phyloP scores from a whole-genome alignment of 441 rosid genomes.

The Codiaeum variegatum region DNA sequence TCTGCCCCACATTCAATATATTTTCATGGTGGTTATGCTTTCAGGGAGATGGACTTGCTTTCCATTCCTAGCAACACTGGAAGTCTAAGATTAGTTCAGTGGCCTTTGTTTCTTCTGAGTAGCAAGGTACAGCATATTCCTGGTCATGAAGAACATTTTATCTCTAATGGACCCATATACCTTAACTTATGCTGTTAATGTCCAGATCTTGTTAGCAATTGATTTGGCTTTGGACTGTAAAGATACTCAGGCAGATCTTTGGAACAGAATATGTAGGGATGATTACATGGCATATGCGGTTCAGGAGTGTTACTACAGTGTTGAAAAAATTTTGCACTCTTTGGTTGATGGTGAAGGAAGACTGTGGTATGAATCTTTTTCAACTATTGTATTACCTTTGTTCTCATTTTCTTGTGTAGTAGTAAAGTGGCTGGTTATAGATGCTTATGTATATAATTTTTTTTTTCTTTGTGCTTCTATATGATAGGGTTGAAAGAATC shows the following conservation, averaged over 20 bases:
- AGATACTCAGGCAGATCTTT: slow-evolving; percentile 77
- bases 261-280: slow-evolving; percentile 81
- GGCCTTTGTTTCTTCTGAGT: slow-evolving; percentile 99
- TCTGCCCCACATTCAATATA: slow-evolving; percentile 2
- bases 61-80: slow-evolving; percentile 92
- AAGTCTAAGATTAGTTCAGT: slow-evolving; percentile 87
- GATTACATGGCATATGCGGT: slow-evolving; percentile 99
- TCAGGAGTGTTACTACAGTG: slow-evolving; percentile 87
- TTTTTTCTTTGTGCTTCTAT: slow-evolving; percentile 16
- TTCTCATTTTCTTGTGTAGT: slow-evolving; percentile 1
- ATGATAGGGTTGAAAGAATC: slow-evolving; percentile 89
- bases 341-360: slow-evolving; percentile 92
- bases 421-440: background rate
- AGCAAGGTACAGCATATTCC: slow-evolving; percentile 67
- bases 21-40: slow-evolving; percentile 22
- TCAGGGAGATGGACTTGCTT: slow-evolving; percentile 98
- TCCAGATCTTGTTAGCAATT: slow-evolving; percentile 87
- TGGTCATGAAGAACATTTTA: background rate
- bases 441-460: slow-evolving; percentile 20
- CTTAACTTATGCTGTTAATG: slow-evolving; percentile 11
- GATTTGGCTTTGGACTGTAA: slow-evolving; percentile 95
- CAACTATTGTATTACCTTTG: slow-evolving; percentile 10
- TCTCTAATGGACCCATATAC: slow-evolving; percentile 21
- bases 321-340: slow-evolving; percentile 77
- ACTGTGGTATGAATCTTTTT: slow-evolving; percentile 59